Conservation (phyloP, 192 early-diverging fungal genomes). For the Rhizophagus sp. region DNA sequence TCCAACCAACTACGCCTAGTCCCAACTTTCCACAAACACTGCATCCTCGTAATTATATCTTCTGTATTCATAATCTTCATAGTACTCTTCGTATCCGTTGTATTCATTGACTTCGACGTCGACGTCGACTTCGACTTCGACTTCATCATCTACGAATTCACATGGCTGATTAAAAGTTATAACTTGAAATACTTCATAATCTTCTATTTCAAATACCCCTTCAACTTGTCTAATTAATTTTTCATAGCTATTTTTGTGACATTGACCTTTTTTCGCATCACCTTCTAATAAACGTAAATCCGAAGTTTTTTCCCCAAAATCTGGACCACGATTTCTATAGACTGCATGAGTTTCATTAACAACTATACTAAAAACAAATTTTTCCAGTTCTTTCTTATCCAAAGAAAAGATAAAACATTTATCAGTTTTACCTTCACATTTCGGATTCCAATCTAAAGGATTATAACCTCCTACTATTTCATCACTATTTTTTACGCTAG, state of each 20-base stretch:
- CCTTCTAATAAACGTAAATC: neutral
- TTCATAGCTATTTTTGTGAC: neutral
- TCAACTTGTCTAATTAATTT: neutral
- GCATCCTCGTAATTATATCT: no score
- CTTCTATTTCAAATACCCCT: neutral
- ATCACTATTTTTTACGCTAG: slow-evolving; percentile 17
- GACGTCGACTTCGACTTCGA: no score
- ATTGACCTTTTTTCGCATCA: neutral
- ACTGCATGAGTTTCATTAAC: neutral
- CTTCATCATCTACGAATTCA: no score
- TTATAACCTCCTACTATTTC: slow-evolving; percentile 36
- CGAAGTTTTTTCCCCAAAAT: neutral
- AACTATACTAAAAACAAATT: neutral
- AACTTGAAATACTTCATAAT: neutral
- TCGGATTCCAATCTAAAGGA: slow-evolving; percentile 27
- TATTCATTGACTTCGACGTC: no score
- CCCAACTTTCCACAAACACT: no score
- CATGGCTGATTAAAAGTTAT: neutral
- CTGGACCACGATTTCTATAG: neutral
- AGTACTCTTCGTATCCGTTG: no score
- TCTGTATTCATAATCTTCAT: no score
- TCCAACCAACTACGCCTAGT: no score
- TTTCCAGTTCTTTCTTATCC: neutral
- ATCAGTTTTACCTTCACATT: neutral
- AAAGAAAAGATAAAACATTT: slow-evolving; percentile 5